phyloP scores from a whole-genome alignment of 1,139 yeast genomes.

The Pichia sp. region DNA sequence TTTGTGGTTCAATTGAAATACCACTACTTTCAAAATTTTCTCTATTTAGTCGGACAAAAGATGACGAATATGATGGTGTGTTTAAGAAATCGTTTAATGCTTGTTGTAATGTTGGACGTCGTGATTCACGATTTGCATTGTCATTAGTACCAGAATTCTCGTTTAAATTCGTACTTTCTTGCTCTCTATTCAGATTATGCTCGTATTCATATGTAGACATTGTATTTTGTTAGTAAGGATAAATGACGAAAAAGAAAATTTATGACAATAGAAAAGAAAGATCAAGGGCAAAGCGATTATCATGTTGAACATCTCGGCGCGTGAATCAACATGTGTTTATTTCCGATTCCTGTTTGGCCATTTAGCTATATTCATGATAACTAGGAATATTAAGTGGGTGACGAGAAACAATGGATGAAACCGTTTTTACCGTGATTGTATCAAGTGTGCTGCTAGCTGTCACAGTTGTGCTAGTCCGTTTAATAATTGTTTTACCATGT shows the following conservation, averaged over 20 bases:
- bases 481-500: constrained; percentile 19
- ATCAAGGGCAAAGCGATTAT: too few relatives aligned
- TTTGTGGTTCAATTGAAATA: constrained; percentile 7
- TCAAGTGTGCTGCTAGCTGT: background rate
- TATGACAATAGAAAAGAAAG: background rate
- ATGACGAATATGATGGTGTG: constrained; percentile 8
- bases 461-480: constrained; percentile 5
- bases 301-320: too few relatives aligned
- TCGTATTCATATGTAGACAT: constrained; percentile 22
- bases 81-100: constrained; percentile 20
- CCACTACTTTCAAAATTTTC: background rate
- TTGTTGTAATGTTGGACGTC: constrained; percentile 20
- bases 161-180: background rate
- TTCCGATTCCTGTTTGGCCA: too few relatives aligned
- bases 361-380: background rate
- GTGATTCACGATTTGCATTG: background rate
- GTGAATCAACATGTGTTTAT: too few relatives aligned
- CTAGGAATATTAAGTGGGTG: background rate
- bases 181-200: constrained; percentile 12
- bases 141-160: background rate
- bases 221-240: background rate
- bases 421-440: constrained; percentile 8
- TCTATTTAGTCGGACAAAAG: background rate
- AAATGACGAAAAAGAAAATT: background rate
- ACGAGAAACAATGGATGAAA: constrained; percentile 9